Evolutionary conservation across 2,329 filamentous ascomycete genomes (phyloP).

Genomic region (Fusarium citri): DNA sequence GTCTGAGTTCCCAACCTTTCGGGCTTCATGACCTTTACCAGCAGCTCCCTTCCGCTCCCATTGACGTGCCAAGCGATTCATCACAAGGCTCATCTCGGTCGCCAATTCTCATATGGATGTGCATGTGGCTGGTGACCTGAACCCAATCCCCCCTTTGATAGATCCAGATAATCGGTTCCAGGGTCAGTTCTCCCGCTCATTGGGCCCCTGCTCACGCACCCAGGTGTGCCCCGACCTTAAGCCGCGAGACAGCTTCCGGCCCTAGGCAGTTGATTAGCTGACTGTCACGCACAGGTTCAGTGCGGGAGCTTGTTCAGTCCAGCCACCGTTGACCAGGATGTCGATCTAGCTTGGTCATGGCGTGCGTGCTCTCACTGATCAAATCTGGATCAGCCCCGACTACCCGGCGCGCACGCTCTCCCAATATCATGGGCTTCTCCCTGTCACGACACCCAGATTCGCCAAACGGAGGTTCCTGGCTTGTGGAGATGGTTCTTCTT

Average conservation of each 20-base stretch:
- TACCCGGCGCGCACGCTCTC: constrained; percentile 36
- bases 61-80: constrained; percentile 27
- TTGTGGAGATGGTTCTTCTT: constrained; percentile 43
- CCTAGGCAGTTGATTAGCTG: constrained; percentile 23
- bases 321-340: constrained; percentile 43
- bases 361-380: constrained; percentile 42
- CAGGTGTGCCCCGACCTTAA: constrained; percentile 29
- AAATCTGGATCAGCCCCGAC: constrained; percentile 40
- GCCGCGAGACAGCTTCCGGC: constrained; percentile 28
- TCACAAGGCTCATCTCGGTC: constrained; percentile 43
- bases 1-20: constrained; percentile 23
- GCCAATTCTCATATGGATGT: constrained; percentile 34
- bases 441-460: constrained; percentile 37
- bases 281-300: constrained; percentile 23
- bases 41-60: constrained; percentile 32
- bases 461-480: constrained; percentile 44
- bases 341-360: constrained; percentile 42
- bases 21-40: constrained; percentile 33
- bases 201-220: constrained; percentile 29
- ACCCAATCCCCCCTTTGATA: constrained; percentile 37
- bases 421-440: constrained; percentile 39
- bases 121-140: constrained; percentile 20
- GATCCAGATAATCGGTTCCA: constrained; percentile 42
- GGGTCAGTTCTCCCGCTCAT: constrained; percentile 38
- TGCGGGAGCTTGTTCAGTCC: constrained; percentile 34